A percentile compares a stretch with the other conserved stretches of the same genome.
Evolutionary conservation across 139 green algal species (phyloP).

Genomic region (Coccomyxa sp.): DNA sequence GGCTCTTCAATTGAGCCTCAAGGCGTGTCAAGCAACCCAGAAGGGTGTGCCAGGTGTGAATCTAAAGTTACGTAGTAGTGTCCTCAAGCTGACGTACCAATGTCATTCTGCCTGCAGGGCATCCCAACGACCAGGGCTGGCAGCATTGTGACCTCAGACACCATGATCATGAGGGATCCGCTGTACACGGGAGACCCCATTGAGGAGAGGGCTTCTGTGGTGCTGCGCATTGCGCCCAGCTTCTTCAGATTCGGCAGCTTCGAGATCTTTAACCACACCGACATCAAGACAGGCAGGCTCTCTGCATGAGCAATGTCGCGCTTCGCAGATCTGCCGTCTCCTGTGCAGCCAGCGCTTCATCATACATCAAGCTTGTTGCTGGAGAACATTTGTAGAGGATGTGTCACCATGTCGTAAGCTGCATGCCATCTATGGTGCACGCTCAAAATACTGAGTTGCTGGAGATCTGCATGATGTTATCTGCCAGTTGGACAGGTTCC

Average conservation of each 20-base stretch:
- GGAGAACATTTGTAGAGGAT: not conserved
- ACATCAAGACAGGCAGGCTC: slow-evolving; percentile 31
- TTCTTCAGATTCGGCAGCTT: slow-evolving; percentile 94
- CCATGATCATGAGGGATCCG: slow-evolving; percentile 10
- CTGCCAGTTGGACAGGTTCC: too few species aligned
- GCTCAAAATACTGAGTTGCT: too few species aligned
- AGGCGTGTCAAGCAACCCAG: not conserved
- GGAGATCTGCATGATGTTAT: too few species aligned
- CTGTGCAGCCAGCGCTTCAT: not conserved
- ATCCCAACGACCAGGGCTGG: slow-evolving; percentile 87
- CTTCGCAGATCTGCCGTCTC: not conserved
- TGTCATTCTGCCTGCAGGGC: slow-evolving; percentile 56
- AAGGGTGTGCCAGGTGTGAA: not conserved
- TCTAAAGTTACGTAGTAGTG: not conserved
- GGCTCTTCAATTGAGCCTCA: too few species aligned
- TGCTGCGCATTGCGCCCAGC: slow-evolving; percentile 75
- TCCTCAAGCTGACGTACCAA: not conserved
- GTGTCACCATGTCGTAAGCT: too few species aligned
- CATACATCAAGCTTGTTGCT: not conserved
- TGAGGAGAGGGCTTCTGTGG: slow-evolving; percentile 67
- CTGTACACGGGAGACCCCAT: slow-evolving; percentile 21
- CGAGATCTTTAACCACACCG: slow-evolving; percentile 75
- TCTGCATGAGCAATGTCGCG: too few species aligned
- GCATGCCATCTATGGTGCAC: too few species aligned
- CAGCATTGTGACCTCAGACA: slow-evolving; percentile 33